These are phyloP conservation scores for Aspergillus coremiiformis DNA, from an alignment of 495 filamentous ascomycete genomes.

Conservation along the genomic window DNA sequence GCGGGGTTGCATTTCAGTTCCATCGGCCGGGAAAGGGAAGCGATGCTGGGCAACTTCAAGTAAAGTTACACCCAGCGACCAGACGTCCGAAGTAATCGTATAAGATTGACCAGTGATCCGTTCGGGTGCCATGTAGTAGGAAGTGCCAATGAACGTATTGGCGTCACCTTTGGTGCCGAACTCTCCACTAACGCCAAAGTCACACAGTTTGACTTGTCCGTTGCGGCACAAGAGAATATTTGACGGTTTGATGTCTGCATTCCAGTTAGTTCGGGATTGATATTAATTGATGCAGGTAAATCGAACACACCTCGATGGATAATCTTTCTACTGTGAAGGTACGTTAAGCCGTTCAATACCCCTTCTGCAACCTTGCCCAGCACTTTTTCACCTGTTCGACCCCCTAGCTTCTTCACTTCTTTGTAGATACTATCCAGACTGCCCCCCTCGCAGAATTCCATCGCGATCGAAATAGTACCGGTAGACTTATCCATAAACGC, in stretches of 20 bases:
- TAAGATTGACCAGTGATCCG: slow-evolving; percentile 95
- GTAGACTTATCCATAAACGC: slow-evolving; percentile 89
- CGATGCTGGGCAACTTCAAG: slow-evolving; percentile 96
- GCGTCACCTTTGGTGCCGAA: slow-evolving; percentile 98
- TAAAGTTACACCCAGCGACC: slow-evolving; percentile 91
- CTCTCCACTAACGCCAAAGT: slow-evolving; percentile 95
- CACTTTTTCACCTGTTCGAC: slow-evolving; percentile 93
- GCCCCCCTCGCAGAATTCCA: slow-evolving; percentile 98
- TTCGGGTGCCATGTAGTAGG: slow-evolving; percentile 98
- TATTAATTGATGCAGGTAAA: not conserved
- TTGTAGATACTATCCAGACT: slow-evolving; percentile 93
- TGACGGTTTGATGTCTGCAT: slow-evolving; percentile 86
- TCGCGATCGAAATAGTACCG: slow-evolving; percentile 93
- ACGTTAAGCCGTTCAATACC: slow-evolving; percentile 87
- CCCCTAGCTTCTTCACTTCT: slow-evolving; percentile 90
- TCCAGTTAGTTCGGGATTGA: slow-evolving; percentile 3
- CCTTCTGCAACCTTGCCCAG: slow-evolving; percentile 97
- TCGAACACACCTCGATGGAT: slow-evolving; percentile 70
- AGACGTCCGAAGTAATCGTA: slow-evolving; percentile 97
- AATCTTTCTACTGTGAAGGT: slow-evolving; percentile 93
- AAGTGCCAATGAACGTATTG: slow-evolving; percentile 97
- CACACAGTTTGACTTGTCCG: slow-evolving; percentile 93
- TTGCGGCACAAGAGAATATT: slow-evolving; percentile 92
- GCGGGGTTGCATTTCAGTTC: slow-evolving; percentile 80
- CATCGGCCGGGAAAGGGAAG: slow-evolving; percentile 95